phyloP scores from a whole-genome alignment of 2,329 filamentous ascomycete genomes.

The Aureobasidium namibiae region DNA sequence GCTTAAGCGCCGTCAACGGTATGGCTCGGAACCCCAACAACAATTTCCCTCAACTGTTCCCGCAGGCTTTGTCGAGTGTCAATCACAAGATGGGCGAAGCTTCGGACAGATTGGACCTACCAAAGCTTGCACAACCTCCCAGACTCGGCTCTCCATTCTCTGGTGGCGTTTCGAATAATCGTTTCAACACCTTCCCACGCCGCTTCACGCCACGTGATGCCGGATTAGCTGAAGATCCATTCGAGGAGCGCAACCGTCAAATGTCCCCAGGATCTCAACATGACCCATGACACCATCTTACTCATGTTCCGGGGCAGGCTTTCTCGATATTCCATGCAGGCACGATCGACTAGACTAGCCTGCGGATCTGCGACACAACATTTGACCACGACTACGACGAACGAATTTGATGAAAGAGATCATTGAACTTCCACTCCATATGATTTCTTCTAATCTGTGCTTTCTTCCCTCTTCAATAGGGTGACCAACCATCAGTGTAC shows the following conservation, averaged over 20 bases:
- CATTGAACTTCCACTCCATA: not conserved
- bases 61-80: conserved; percentile 30
- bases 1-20: conserved; percentile 46
- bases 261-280: not conserved
- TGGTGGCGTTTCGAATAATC: conserved; percentile 27
- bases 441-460: conserved; percentile 8
- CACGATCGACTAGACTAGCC: not conserved
- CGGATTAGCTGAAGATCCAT: conserved; percentile 1
- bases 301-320: not conserved
- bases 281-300: not conserved
- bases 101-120: not conserved
- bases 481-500: not conserved
- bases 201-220: conserved; percentile 29
- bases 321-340: not conserved
- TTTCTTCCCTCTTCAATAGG: not conserved
- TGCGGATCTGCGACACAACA: not conserved
- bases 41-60: conserved; percentile 45
- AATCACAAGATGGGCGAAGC: conserved; percentile 21
- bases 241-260: conserved; percentile 5
- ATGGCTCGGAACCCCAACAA: conserved; percentile 32
- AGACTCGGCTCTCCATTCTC: conserved; percentile 42
- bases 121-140: conserved; percentile 24
- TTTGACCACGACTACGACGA: not conserved
- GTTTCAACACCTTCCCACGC: conserved; percentile 41
- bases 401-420: conserved; percentile 1